These are phyloP conservation scores for Plasmodium gaboni DNA, from an alignment of 169 alveolate species.

Conservation along the genomic window DNA sequence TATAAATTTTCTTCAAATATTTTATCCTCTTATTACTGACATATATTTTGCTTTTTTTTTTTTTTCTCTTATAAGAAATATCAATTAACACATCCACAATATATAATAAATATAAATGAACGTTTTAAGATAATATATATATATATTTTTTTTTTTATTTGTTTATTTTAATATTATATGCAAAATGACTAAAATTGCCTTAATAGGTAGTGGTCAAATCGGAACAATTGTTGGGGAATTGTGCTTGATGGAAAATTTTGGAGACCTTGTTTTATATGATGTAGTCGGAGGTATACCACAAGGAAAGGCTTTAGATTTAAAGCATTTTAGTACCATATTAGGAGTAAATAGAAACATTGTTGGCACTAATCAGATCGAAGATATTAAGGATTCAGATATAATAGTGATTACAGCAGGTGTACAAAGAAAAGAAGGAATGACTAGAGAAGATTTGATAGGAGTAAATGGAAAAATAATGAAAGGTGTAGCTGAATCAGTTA, in stretches of 20 bases:
- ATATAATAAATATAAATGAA: no score
- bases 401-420: constrained; percentile 90
- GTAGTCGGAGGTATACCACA: constrained; percentile 84
- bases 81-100: no score
- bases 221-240: constrained; percentile 88
- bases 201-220: constrained; percentile 89
- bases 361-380: constrained; percentile 84
- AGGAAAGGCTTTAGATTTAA: constrained; percentile 87
- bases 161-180: no score
- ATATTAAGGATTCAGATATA: constrained; percentile 87
- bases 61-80: no score
- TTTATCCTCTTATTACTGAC: no score
- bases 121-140: no score
- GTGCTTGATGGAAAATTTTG: constrained; percentile 84
- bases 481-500: constrained; percentile 89
- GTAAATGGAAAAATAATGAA: constrained; percentile 86
- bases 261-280: constrained; percentile 87
- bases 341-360: constrained; percentile 79
- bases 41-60: no score
- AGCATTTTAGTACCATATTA: constrained; percentile 84
- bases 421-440: constrained; percentile 88
- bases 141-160: no score
- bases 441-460: constrained; percentile 88
- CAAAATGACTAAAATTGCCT: constrained; percentile 82
- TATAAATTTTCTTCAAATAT: no score